Evolutionary conservation across 768 basidiomycete species (phyloP), one percentile per base, ranked within the genome.

Genomic region (Candolleomyces eurysporus): DNA sequence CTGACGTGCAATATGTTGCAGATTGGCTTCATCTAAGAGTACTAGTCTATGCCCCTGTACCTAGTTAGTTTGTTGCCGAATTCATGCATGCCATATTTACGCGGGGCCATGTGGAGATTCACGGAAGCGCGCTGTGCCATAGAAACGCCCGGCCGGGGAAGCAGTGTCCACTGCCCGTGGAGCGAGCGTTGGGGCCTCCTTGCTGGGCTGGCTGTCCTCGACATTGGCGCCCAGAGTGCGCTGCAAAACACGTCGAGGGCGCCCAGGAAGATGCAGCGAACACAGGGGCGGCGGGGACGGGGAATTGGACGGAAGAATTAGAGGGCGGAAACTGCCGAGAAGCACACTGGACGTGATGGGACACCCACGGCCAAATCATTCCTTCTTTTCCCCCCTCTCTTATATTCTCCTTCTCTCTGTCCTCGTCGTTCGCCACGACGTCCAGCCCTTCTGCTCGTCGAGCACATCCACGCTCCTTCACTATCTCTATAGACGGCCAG

Each of bases 11-110:
- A n/a, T 59, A 56, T 19, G 51, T 21, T 56, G 13, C 63, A 95
- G 93, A 96, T 96, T 77, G 94, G 94, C 67, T 95, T 96, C 86
- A 96, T 96, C 79, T 95, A 87, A 83, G 11, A 26, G 48, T 48
- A 13, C 21, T 56, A 40, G 36, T 30, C 32, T 59, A 53, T 59
- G 50, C 30, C 22, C 39, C 32, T 48, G 49, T 60, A 26, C 39
- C 17, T 49, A 22, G 31, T 45, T 14, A 26, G 26, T 4, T 26
- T 26, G 26, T 26, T 26, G 26, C 26, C 48, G 26, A 40, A 30
- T 26, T 10, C 36, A 60, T 60, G 22, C 60, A 31, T 17, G 51
- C 51, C 32, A 61, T 53, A 9, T 46, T 31, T 32, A 36, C 17
- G 26, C 52, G 17, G 21, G 21, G 14, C 46, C 46, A 48, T 48